Evolutionary conservation across 2,329 filamentous ascomycete species (phyloP).

Genomic region (Zalaria obscura): DNA sequence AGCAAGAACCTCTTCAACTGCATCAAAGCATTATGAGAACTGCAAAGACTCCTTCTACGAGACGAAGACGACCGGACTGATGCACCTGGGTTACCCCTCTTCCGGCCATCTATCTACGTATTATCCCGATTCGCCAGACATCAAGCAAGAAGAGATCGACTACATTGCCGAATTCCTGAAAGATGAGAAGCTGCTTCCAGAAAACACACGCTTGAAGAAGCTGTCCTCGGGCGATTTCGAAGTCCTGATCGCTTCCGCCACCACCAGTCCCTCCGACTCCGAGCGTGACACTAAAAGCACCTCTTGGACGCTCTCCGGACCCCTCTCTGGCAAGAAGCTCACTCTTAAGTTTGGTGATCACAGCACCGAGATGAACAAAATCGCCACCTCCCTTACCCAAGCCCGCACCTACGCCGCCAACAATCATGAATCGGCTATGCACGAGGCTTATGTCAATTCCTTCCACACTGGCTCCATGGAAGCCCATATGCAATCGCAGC

Average conservation of each 20-base stretch:
- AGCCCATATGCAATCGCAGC: constrained; percentile 36
- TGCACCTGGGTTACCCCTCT: constrained; percentile 36
- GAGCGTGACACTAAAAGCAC: constrained; percentile 29
- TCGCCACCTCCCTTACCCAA: constrained; percentile 29
- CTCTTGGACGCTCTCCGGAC: constrained; percentile 27
- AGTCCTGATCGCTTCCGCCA: constrained; percentile 33
- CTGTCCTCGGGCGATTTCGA: constrained; percentile 28
- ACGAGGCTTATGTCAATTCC: constrained; percentile 27
- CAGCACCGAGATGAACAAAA: constrained; percentile 30
- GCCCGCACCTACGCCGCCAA: constrained; percentile 34
- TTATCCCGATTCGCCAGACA: constrained; percentile 33
- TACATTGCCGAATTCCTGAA: constrained; percentile 31
- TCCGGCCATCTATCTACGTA: constrained; percentile 34
- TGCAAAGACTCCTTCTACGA: constrained; percentile 32
- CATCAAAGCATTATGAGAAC: constrained; percentile 25
- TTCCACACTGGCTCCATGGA: constrained; percentile 36
- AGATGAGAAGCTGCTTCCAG: constrained; percentile 32
- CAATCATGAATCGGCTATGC: constrained; percentile 28
- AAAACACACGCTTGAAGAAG: constrained; percentile 36
- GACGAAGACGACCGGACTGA: constrained; percentile 23
- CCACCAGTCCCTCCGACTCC: constrained; percentile 21
- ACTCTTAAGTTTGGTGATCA: constrained; percentile 32
- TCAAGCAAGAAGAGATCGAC: constrained; percentile 33
- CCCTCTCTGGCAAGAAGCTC: constrained; percentile 30
- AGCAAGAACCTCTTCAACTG: constrained; percentile 23